phyloP scores from a whole-genome alignment of 345 rosid genomes.

The Eucalyptus cloeziana region DNA sequence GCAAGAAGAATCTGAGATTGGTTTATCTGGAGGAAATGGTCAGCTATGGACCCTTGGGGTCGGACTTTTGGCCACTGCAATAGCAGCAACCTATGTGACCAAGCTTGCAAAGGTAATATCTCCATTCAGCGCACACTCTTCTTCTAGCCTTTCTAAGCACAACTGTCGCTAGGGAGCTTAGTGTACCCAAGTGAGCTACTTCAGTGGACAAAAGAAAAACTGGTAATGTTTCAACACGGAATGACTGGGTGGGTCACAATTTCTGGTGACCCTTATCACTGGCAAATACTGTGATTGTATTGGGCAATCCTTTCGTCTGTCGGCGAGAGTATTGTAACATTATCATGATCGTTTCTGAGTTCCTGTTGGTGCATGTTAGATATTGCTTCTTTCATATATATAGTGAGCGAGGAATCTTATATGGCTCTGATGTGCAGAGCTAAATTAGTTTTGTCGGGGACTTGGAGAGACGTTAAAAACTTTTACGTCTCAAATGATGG shows the following conservation, averaged over 20 bases:
- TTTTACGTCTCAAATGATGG: not conserved
- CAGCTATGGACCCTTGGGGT: constrained; percentile 75
- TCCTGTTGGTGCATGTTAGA: not conserved
- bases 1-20: constrained; percentile 79
- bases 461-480: not conserved
- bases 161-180: not conserved
- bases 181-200: not conserved
- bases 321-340: not conserved
- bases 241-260: not conserved
- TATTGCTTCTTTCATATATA: not conserved
- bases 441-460: not conserved
- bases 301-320: not conserved
- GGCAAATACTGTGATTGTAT: not conserved
- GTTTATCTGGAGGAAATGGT: constrained; percentile 58
- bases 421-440: not conserved
- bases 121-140: not conserved
- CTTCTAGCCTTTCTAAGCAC: not conserved
- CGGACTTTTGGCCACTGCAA: constrained; percentile 72
- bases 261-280: not conserved
- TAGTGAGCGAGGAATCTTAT: not conserved
- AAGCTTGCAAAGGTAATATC: constrained; percentile 73
- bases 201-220: not conserved
- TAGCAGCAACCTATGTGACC: constrained; percentile 84
- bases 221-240: not conserved
- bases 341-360: not conserved